These are phyloP conservation scores for Fomitopsis betulina DNA, from an alignment of 1,284 basidiomycete species.

Conservation along the genomic window DNA sequence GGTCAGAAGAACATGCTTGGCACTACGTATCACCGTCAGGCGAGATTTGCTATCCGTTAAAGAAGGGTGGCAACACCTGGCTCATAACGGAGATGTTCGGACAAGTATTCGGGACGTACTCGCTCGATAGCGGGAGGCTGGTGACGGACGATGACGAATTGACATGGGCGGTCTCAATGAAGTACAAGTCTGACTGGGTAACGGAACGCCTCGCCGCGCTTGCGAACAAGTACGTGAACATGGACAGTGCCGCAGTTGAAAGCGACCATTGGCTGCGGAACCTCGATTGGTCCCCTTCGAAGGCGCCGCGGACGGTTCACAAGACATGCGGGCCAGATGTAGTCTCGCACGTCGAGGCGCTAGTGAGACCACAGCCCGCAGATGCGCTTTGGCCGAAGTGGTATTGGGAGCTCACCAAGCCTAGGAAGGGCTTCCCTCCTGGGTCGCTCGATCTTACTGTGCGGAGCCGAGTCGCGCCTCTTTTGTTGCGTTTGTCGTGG, in stretches of 20 bases:
- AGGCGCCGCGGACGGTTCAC: not conserved
- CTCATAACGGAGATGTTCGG: not conserved
- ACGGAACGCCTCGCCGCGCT: constrained; percentile 32
- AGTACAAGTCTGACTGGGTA: constrained; percentile 30
- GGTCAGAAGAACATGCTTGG: constrained; percentile 65
- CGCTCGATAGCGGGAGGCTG: constrained; percentile 37
- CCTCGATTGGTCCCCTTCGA: constrained; percentile 54
- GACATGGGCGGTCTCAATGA: constrained; percentile 37
- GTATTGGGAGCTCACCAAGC: constrained; percentile 90
- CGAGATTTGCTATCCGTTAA: constrained; percentile 32
- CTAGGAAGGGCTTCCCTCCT: constrained; percentile 58
- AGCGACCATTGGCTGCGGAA: constrained; percentile 58
- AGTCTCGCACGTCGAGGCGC: constrained; percentile 8
- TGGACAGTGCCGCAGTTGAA: constrained; percentile 17
- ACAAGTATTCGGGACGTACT: constrained; percentile 19
- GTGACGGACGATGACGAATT: constrained; percentile 34
- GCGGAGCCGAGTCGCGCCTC: constrained; percentile 79
- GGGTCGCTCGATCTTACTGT: constrained; percentile 84
- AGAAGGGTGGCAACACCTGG: not conserved
- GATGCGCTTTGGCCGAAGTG: constrained; percentile 80
- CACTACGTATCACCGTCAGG: constrained; percentile 42
- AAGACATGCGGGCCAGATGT: not conserved
- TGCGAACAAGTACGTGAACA: constrained; percentile 30
- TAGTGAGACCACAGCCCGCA: constrained; percentile 28
- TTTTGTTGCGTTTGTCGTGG: constrained; percentile 89